Conservation (phyloP, 331 rosid genomes). For the Stylosanthes scabra region DNA sequence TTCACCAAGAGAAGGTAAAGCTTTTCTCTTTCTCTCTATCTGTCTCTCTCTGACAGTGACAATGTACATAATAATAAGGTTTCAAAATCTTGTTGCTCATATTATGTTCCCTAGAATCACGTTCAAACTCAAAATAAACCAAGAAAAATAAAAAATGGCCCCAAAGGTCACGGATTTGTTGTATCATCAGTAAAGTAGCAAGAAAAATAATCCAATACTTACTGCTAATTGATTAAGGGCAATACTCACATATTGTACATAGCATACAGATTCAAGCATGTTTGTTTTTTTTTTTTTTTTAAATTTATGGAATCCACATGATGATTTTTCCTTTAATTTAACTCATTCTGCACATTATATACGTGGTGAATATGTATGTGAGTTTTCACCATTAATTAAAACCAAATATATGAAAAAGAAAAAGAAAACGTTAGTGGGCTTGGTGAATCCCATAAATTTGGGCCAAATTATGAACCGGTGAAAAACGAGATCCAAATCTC, state of each 20-base stretch:
- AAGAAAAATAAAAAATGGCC: not conserved
- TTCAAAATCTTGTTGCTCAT: slow-evolving; percentile 2
- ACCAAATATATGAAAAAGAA: no score
- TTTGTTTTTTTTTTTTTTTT: no score
- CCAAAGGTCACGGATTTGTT: not conserved
- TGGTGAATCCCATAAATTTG: not conserved
- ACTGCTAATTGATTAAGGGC: no score
- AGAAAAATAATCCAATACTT: not conserved
- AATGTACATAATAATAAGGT: not conserved
- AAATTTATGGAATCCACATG: no score
- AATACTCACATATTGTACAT: no score
- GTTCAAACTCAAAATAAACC: not conserved
- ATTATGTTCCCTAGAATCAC: not conserved
- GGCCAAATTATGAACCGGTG: not conserved
- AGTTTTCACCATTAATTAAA: no score
- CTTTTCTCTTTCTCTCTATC: not conserved
- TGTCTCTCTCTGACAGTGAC: no score
- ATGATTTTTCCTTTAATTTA: no score
- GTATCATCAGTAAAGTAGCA: not conserved
- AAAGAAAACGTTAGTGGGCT: not conserved
- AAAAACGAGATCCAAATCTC: not conserved
- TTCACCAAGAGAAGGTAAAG: slow-evolving; percentile 29
- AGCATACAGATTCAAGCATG: no score
- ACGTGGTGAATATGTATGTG: no score
- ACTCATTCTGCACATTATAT: no score